These are phyloP conservation scores for Colletotrichum musicola DNA, from an alignment of 2,329 filamentous ascomycete genomes.

Conservation along the genomic window DNA sequence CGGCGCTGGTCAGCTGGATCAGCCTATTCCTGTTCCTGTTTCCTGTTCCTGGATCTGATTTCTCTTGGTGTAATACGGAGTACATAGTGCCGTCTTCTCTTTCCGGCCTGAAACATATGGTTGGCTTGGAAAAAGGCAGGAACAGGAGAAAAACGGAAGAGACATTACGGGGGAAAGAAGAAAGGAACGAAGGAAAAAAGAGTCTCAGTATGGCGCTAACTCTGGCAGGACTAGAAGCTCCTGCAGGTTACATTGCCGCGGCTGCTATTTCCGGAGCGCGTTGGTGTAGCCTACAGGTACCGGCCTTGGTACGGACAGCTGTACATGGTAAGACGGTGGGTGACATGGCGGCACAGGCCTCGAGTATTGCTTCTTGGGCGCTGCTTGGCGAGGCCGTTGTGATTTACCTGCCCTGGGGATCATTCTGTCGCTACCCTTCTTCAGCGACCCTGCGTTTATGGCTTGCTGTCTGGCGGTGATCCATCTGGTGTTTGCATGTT, in stretches of 20 bases:
- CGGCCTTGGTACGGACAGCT: neutral
- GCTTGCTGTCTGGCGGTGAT: too few relatives aligned
- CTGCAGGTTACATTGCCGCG: constrained; percentile 15
- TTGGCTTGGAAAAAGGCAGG: neutral
- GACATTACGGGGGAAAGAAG: neutral
- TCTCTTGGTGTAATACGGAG: too few relatives aligned
- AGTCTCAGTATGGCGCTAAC: neutral
- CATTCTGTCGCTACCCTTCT: neutral
- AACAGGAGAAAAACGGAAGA: neutral
- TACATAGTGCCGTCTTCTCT: neutral
- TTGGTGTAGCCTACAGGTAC: neutral
- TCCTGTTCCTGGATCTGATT: constrained; percentile 26
- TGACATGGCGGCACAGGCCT: constrained; percentile 9
- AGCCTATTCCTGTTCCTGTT: too few relatives aligned
- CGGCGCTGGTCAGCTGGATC: too few relatives aligned
- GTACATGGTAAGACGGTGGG: neutral
- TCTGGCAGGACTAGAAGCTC: constrained; percentile 12
- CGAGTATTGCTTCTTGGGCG: constrained; percentile 19
- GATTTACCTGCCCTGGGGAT: constrained; percentile 13
- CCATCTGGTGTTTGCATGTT: too few relatives aligned
- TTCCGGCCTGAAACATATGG: constrained; percentile 3
- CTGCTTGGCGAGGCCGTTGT: constrained; percentile 35
- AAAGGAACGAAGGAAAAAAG: constrained; percentile 1
- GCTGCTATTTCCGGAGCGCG: constrained; percentile 26
- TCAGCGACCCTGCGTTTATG: constrained; percentile 17